These are phyloP conservation scores for Pseudogymnoascus sp. DNA, from an alignment of 2,329 filamentous ascomycete species.

Conservation along the genomic window DNA sequence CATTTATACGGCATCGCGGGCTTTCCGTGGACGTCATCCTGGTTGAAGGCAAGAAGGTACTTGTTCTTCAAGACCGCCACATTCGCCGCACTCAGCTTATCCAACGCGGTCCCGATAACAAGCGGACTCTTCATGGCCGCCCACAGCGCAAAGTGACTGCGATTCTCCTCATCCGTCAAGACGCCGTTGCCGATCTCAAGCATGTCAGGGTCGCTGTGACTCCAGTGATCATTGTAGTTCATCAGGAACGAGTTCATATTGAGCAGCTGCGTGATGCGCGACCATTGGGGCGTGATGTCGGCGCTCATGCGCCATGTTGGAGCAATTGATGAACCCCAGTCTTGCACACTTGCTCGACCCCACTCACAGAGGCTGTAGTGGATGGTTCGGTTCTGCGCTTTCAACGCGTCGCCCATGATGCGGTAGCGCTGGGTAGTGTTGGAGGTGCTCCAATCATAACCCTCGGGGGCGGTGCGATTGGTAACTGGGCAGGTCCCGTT, in stretches of 20 bases:
- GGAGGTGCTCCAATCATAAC: constrained; percentile 45
- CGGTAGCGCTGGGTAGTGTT: constrained; percentile 41
- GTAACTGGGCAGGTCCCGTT: constrained; percentile 38
- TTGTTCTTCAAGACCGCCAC: constrained; percentile 23
- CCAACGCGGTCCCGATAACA: constrained; percentile 9
- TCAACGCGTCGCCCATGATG: constrained; percentile 46
- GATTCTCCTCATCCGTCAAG: constrained; percentile 16
- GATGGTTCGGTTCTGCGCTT: constrained; percentile 39
- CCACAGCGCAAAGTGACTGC: constrained; percentile 7
- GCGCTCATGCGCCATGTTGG: constrained; percentile 42
- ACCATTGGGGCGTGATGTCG: constrained; percentile 37
- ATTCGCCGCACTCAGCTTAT: constrained; percentile 26
- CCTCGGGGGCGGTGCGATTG: constrained; percentile 33
- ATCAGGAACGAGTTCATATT: constrained; percentile 33
- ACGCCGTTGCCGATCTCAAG: constrained; percentile 22
- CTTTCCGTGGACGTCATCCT: constrained; percentile 32
- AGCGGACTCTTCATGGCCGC: constrained; percentile 10
- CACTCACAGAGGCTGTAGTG: constrained; percentile 48
- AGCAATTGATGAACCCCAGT: constrained; percentile 44
- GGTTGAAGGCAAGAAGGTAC: constrained; percentile 21
- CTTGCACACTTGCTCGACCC: constrained; percentile 44
- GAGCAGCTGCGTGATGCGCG: constrained; percentile 27
- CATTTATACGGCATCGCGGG: constrained; percentile 33
- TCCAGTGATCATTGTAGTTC: constrained; percentile 32
- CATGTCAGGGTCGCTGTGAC: constrained; percentile 25